phyloP scores from a whole-genome alignment of 108 stramenopile species.

The Skeletonema potamos region DNA sequence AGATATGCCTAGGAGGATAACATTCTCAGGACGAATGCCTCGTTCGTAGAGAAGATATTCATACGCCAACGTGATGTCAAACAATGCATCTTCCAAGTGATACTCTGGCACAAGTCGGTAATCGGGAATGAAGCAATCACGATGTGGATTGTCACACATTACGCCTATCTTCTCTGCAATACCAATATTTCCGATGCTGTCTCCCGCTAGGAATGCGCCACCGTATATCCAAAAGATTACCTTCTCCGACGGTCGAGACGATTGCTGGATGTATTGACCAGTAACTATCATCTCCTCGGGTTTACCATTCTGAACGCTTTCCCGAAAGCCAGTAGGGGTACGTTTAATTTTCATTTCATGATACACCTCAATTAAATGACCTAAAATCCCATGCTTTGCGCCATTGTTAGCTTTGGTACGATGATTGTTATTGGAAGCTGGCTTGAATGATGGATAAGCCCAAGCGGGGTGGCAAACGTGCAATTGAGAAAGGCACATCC shows the following conservation, averaged over 20 bases:
- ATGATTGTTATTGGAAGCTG: background rate
- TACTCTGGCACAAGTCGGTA: slow-evolving; percentile 68
- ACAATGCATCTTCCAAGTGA: slow-evolving; percentile 65
- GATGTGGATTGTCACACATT: slow-evolving; percentile 41
- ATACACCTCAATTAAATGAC: slow-evolving; percentile 40
- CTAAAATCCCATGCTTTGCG: slow-evolving; percentile 23
- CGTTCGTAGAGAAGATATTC: slow-evolving; percentile 46
- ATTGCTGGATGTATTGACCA: slow-evolving; percentile 60
- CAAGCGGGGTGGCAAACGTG: slow-evolving; percentile 52
- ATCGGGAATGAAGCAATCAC: slow-evolving; percentile 71
- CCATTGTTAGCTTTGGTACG: slow-evolving; percentile 34
- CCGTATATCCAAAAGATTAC: slow-evolving; percentile 81
- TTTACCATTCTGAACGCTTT: background rate
- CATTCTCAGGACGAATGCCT: slow-evolving; percentile 54
- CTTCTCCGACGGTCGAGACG: slow-evolving; percentile 41
- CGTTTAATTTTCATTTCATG: slow-evolving; percentile 40
- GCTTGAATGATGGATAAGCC: slow-evolving; percentile 24
- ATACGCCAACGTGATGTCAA: slow-evolving; percentile 67
- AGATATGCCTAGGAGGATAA: slow-evolving; percentile 65
- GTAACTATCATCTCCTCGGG: slow-evolving; percentile 39
- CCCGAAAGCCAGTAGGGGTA: slow-evolving; percentile 22
- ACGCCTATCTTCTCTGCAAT: slow-evolving; percentile 51
- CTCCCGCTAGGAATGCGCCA: slow-evolving; percentile 77
- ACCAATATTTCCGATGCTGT: slow-evolving; percentile 62
- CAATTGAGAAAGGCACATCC: slow-evolving; percentile 70